Conservation (phyloP, 1,139 yeast species). For the Geotrichum reessii region DNA sequence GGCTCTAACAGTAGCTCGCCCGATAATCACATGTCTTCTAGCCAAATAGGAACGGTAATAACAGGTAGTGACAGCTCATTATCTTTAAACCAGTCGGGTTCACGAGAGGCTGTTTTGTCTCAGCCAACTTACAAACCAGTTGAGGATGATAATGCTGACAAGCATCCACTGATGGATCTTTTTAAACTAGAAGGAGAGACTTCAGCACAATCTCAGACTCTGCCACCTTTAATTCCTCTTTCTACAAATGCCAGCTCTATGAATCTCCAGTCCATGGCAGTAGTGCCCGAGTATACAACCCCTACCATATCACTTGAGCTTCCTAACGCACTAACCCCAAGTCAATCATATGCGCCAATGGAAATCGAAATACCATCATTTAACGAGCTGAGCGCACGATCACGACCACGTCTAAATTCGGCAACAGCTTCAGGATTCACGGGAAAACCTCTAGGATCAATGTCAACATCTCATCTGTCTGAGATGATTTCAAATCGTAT, state of each 20-base stretch:
- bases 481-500: neutral
- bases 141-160: neutral
- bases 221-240: slow-evolving; percentile 9
- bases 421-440: slow-evolving; percentile 14
- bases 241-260: slow-evolving; percentile 2
- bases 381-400: slow-evolving; percentile 37
- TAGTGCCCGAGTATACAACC: slow-evolving; percentile 20
- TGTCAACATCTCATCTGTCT: too few species aligned
- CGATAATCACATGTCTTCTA: neutral
- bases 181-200: slow-evolving; percentile 8
- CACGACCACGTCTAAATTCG: slow-evolving; percentile 17
- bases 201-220: neutral
- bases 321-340: slow-evolving; percentile 11
- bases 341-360: slow-evolving; percentile 39
- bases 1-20: neutral
- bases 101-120: neutral
- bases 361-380: slow-evolving; percentile 36
- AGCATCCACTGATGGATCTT: slow-evolving; percentile 18
- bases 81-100: neutral
- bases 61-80: neutral
- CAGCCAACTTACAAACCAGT: neutral
- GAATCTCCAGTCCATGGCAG: slow-evolving; percentile 16
- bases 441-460: slow-evolving; percentile 5
- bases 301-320: slow-evolving; percentile 10
- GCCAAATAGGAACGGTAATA: neutral